These are phyloP conservation scores for Stevia rebaudiana DNA, from an alignment of 140 eudicot genomes.

Conservation along the genomic window DNA sequence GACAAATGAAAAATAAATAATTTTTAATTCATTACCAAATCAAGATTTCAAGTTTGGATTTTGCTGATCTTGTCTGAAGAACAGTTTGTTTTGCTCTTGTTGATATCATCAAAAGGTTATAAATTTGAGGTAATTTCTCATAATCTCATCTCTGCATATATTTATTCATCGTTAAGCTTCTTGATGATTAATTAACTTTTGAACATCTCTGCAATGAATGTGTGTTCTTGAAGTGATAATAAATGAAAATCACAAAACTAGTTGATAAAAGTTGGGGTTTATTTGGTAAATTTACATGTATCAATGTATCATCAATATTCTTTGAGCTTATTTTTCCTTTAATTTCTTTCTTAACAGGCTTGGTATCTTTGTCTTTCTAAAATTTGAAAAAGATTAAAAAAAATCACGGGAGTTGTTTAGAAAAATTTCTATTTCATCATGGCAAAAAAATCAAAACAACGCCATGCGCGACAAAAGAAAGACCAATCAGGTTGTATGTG, in stretches of 20 bases:
- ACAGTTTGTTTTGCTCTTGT: constrained; percentile 17
- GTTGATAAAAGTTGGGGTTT: not conserved
- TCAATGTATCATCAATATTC: not conserved
- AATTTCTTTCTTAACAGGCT: constrained; percentile 33
- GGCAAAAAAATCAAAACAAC: constrained; percentile 74
- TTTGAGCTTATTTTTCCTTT: constrained; percentile 6
- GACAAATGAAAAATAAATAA: constrained; percentile 2
- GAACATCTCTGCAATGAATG: too few species aligned
- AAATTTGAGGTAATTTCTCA: constrained; percentile 38
- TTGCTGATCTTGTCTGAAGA: constrained; percentile 27
- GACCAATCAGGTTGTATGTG: constrained; percentile 79
- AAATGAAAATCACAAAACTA: not conserved
- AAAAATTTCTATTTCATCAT: constrained; percentile 21
- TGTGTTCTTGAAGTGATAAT: not conserved
- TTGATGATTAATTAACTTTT: not conserved
- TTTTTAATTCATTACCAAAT: constrained; percentile 35
- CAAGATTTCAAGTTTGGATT: constrained; percentile 23
- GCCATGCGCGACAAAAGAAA: constrained; percentile 42
- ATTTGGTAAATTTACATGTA: not conserved
- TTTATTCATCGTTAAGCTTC: constrained; percentile 4
- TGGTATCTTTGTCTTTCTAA: not conserved
- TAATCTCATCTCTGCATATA: constrained; percentile 15
- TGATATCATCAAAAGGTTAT: constrained; percentile 19
- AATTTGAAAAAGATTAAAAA: constrained; percentile 2
- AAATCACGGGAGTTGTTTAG: constrained; percentile 13